Conservation (phyloP, 345 rosid species). For the Trapa bicornis region DNA sequence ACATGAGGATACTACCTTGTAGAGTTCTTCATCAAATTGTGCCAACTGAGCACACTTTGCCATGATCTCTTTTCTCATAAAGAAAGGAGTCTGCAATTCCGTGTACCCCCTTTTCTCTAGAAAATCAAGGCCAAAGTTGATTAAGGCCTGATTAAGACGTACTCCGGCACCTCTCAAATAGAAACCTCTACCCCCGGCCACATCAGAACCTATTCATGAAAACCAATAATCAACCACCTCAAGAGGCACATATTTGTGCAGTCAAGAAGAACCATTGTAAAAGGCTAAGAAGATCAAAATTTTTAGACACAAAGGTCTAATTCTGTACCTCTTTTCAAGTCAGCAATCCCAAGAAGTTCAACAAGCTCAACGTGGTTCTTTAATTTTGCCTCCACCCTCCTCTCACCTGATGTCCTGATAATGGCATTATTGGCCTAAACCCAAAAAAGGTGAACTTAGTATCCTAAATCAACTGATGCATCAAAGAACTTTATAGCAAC, state of each 20-base stretch:
- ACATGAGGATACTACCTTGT: constrained; percentile 40
- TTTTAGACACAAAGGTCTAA: neutral
- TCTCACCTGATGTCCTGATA: constrained; percentile 50
- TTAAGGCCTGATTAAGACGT: constrained; percentile 82
- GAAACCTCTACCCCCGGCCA: constrained; percentile 86
- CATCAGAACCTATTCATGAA: constrained; percentile 51
- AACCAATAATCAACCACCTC: neutral
- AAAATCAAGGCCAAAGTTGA: constrained; percentile 66
- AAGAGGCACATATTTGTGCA: neutral
- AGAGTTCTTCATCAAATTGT: constrained; percentile 89
- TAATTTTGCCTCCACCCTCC: constrained; percentile 37
- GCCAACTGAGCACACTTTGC: constrained; percentile 87
- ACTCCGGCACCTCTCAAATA: constrained; percentile 79
- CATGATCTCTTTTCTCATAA: constrained; percentile 89
- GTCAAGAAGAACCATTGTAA: neutral
- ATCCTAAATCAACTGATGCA: neutral
- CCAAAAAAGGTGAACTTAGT: neutral
- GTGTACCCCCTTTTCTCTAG: constrained; percentile 59
- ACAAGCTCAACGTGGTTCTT: constrained; percentile 90
- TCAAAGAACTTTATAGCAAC: neutral
- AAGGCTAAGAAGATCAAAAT: neutral
- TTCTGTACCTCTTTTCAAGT: constrained; percentile 55
- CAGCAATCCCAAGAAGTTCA: constrained; percentile 75
- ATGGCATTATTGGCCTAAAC: constrained; percentile 61
- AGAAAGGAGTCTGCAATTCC: constrained; percentile 73